Base-by-base conservation (phyloP, 345 rosid species). In the Psidium guajava region DNA sequence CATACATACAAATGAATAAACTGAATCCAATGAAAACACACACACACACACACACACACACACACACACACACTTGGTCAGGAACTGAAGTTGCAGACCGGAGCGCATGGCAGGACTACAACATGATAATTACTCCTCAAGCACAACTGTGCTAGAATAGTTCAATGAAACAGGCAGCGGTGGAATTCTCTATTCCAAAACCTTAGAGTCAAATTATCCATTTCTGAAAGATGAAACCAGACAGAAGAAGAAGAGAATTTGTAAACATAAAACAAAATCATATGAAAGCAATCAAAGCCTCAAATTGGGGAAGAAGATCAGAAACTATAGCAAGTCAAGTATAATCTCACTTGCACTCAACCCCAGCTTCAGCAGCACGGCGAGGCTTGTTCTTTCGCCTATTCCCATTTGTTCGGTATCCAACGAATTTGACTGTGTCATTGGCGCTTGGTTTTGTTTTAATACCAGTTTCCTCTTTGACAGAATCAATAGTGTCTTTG, bases 321-420 rank as follows among this genome's bases (percentile, higher is more conserved):
- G 75, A 57, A 50, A 51, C 36, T 51, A 44, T 77, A 54, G 47
- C 86, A 77, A 82, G 52, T 73, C 51, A 84, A 83, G 85, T 40
- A 32, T 64, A 87, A 56, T 84, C 61, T 91, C 92, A 92, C 83
- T 90, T 88, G 93, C 94, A 93, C 82, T 92, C 94, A 25, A 94
- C 93, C 6, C 93, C 95, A 85, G 92, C 97, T 91, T 94, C 98
- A 77, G 97, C 98, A 85, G 98, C 97, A 47, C 97, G 87, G 50
- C 94, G 91, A 11, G 97, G 96, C 88, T 91, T 95, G 91, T 86
- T 95, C 91, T 95, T 95, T 86, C 96, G 90, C 86, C 97, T 85
- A 83, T 93, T 95, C 77, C 95, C 92, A 59, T 84, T 92, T 56
- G 90, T 92, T 85, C 95, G 87, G 88, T 86, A 94, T 32, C 98